A percentile compares a stretch with the other conserved stretches of the same genome.
These are phyloP conservation scores for Clonostachys chloroleuca DNA, from an alignment of 2,329 filamentous ascomycete species.

Conservation along the genomic window DNA sequence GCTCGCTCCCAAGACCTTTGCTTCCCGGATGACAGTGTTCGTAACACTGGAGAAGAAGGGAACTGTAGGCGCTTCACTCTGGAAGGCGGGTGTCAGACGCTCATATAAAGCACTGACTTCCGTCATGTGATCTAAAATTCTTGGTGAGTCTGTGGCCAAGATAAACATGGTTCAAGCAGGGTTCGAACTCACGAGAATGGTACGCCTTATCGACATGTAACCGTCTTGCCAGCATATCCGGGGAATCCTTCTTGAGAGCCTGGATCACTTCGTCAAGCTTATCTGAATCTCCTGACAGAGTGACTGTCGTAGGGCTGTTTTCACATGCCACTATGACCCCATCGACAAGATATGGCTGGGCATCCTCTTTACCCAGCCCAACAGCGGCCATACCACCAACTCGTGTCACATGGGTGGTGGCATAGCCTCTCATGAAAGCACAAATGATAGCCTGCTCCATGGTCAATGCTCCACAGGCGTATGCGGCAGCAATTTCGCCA, in stretches of 20 bases:
- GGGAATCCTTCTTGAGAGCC: slow-evolving; percentile 6
- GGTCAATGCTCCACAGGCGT: slow-evolving; percentile 22
- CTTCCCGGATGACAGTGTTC: slow-evolving; percentile 60
- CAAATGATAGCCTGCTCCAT: slow-evolving; percentile 4
- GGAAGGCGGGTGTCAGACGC: not conserved
- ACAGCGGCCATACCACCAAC: slow-evolving; percentile 4
- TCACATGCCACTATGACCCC: slow-evolving; percentile 6
- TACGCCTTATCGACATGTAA: slow-evolving; percentile 25
- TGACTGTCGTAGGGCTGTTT: not conserved
- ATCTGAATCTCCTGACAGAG: not conserved
- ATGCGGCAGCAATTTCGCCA: slow-evolving; percentile 35
- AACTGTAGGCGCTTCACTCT: not conserved
- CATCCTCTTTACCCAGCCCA: slow-evolving; percentile 17
- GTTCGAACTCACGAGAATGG: not conserved
- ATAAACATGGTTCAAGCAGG: no score
- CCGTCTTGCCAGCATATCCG: not conserved
- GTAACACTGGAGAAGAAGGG: slow-evolving; percentile 5
- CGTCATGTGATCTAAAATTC: slow-evolving; percentile 21
- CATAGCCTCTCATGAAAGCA: slow-evolving; percentile 1
- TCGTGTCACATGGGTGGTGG: slow-evolving; percentile 9
- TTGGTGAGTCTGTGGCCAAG: no score
- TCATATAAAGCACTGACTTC: slow-evolving; percentile 1
- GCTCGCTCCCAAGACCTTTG: slow-evolving; percentile 21
- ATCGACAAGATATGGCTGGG: slow-evolving; percentile 14
- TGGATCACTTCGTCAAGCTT: slow-evolving; percentile 10